Evolutionary conservation across 352 stramenopile genomes (phyloP), one percentile per base, ranked within the genome.

Genomic region (Globisporangium radiosum): DNA sequence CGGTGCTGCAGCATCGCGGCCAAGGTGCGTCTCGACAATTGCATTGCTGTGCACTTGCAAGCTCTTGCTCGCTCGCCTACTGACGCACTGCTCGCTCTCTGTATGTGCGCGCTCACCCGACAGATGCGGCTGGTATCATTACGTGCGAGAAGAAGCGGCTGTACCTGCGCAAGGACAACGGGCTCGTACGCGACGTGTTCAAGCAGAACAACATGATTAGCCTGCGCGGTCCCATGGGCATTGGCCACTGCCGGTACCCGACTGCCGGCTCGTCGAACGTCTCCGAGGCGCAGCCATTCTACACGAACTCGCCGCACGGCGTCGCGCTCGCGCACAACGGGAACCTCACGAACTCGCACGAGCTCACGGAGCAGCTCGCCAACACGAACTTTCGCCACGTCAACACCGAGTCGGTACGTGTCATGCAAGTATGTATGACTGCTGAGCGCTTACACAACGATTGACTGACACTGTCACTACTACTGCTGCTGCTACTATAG

Each of bases 281-380:
- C 75, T 90, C 78, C 7, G 91, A 98, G 69, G 92, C 94, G 51
- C 95, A 98, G 78, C 97, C 97, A 14, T 97, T 99, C 65, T 99
- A 99, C 85, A 99, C 96, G 19, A 99, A 99, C 85, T 99, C 95
- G 68, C 97, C 97, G 11, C 98, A 98, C 75, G 97, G 97, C 36
- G 93, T 99, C 43, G 94, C 95, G 49, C 88, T 99, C 25, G 97
- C 96, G 17, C 85, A 95, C 72, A 99, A 99, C 76, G 97, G 97
- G 54, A 99, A 99, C 75, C 78, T 99, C 33, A 99, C 96, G 47
- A 99, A 99, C 81, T 98, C 96, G 51, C 86, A 95, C 57, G 91
- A 98, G 63, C 79, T 99, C 19, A 87, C 94, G 38, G 75, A 95
- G 64, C 73, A 97, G 59, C 80, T 99, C 59, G 81, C 88, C 44